Conservation (phyloP, 495 filamentous ascomycete species). For the Podospora bellae-mahoneyi region DNA sequence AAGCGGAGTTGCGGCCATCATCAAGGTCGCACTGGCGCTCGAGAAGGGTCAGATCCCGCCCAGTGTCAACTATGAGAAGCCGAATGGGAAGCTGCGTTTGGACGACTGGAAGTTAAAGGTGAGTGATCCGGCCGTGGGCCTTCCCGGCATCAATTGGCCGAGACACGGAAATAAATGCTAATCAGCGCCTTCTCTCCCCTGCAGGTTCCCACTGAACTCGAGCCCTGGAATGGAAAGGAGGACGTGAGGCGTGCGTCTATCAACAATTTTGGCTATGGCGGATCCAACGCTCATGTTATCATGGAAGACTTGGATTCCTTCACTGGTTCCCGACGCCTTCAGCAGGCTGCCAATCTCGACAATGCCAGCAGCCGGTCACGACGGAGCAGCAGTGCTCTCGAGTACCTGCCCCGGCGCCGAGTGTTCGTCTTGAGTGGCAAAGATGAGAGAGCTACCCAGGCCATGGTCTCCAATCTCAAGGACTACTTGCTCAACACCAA, state of each 20-base stretch:
- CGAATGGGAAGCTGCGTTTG: constrained; percentile 40
- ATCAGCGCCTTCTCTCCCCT: neutral
- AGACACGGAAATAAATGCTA: neutral
- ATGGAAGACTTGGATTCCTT: constrained; percentile 23
- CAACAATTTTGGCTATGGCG: constrained; percentile 31
- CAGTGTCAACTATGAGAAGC: constrained; percentile 40
- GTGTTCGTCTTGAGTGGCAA: constrained; percentile 30
- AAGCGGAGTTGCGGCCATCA: constrained; percentile 44
- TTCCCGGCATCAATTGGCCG: neutral
- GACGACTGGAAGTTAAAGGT: constrained; percentile 40
- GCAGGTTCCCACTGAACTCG: constrained; percentile 22
- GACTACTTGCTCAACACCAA: constrained; percentile 18
- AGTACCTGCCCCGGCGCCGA: constrained; percentile 6
- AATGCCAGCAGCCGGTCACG: constrained; percentile 9
- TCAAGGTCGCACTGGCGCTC: constrained; percentile 42
- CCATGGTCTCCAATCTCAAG: constrained; percentile 23
- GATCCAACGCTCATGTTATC: constrained; percentile 29
- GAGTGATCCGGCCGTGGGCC: neutral
- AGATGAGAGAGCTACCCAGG: constrained; percentile 24
- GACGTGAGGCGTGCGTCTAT: constrained; percentile 21
- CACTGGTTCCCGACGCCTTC: constrained; percentile 1
- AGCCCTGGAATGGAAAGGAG: constrained; percentile 21
- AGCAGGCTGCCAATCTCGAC: neutral
- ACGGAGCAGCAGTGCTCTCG: constrained; percentile 11
- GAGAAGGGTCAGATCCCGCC: constrained; percentile 47